Percentiles rank a stretch among this genome's conserved stretches.
These are phyloP conservation scores for Penicillium salamii DNA, from an alignment of 495 filamentous ascomycete species.

Conservation along the genomic window DNA sequence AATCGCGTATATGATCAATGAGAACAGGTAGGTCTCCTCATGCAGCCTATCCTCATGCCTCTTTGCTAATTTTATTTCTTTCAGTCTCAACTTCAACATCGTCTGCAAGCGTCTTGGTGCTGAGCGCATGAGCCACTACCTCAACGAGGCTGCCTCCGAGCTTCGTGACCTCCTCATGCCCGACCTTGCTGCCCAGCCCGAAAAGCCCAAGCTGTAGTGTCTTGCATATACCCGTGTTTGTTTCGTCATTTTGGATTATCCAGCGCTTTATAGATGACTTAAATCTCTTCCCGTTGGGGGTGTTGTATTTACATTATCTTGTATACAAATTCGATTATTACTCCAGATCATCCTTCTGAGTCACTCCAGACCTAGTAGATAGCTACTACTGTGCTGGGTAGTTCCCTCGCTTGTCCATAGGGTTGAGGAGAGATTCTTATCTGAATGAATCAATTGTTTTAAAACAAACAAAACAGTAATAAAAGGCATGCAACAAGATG, in stretches of 20 bases:
- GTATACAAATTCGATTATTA: background rate
- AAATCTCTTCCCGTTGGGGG: background rate
- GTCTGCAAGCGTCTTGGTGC: constrained; percentile 89
- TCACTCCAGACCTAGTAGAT: too few relatives aligned
- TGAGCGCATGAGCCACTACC: constrained; percentile 89
- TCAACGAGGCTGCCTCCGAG: constrained; percentile 90
- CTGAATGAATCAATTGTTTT: too few relatives aligned
- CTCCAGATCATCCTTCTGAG: too few relatives aligned
- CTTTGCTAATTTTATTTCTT: constrained; percentile 14
- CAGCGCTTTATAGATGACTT: constrained; percentile 9
- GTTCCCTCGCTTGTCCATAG: too few relatives aligned
- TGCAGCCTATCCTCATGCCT: background rate
- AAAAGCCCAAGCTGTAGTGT: constrained; percentile 82
- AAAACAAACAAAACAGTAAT: too few relatives aligned
- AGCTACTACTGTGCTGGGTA: too few relatives aligned
- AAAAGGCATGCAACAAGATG: too few relatives aligned
- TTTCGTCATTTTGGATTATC: constrained; percentile 2
- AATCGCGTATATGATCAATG: constrained; percentile 99
- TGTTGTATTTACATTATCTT: background rate
- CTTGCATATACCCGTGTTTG: constrained; percentile 11
- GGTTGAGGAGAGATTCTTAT: too few relatives aligned
- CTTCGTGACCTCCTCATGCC: constrained; percentile 85
- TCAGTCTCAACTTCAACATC: constrained; percentile 95
- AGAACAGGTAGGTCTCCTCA: constrained; percentile 62
- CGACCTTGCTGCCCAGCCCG: constrained; percentile 65